Base-by-base conservation (phyloP, 2,329 filamentous ascomycete genomes). In the Xylariaceae sp. region DNA sequence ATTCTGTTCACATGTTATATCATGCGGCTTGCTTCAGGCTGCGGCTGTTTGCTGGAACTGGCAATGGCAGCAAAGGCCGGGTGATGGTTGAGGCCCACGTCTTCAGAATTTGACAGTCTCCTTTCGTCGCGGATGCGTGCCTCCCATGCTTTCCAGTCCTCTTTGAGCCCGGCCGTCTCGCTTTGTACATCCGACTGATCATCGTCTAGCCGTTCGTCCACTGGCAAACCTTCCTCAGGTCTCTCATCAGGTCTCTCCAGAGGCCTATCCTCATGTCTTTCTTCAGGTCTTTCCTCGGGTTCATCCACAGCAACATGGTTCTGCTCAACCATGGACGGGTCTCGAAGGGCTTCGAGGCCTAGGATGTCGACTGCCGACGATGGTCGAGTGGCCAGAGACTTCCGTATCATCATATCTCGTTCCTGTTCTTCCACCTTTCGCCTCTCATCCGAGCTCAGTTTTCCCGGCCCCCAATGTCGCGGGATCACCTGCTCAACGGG, bases 131-230 rank as follows among this genome's bases (percentile, higher is more conserved):
- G 69, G 2, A 72, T 55, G 42, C 67, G 66, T 2, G 76, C 75
- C 63, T 78, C 76, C 62, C 72, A 73, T 30, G 72, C 72, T 61
- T 77, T 78, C 73, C 72, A 76, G 42, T 76, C 73, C 1, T 67
- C 69, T 39, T 65, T 69, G 1, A 73, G 59, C 8, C 57, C 68
- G 45, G 59, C 62, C 3, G 66, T 69, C 58, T 73, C 64, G 48
- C 62, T 65, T 10, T 48, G 56, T 3, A 51, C 58, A 18, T 65
- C 62, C 1, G 56, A 56, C 17, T 61, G 37, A 42, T 42, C 37
- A 13, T 42, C 37, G 9, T 42, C 9, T 42, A 42, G 37, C 11
- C 7, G 37, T 9, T 30, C 23, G 23, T 30, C 23, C 5, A 30
- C 23, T 30, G 23, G 23, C 23, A 2, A 57, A 11, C 59, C 51